A percentile compares a stretch with the other conserved stretches of the same genome.
Evolutionary conservation across 495 filamentous ascomycete genomes (phyloP).

Genomic region (Penicillium diatomitis): DNA sequence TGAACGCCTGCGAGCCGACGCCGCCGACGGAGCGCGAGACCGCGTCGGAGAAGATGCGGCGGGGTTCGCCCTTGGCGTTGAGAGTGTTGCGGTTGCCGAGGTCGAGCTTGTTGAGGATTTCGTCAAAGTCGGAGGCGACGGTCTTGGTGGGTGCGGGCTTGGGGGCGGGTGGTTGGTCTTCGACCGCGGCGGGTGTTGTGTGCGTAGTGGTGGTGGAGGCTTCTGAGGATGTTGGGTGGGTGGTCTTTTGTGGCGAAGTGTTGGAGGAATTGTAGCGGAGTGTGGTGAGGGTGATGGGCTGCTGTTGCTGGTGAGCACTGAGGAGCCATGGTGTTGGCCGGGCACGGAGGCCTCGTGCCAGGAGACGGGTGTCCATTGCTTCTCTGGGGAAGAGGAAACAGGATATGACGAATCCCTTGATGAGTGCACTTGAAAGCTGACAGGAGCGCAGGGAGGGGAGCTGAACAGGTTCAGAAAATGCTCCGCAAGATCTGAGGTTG

Average conservation of each 20-base stretch:
- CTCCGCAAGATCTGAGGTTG: no score
- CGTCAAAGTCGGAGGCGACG: constrained; percentile 24
- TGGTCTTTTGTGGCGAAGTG: constrained; percentile 2
- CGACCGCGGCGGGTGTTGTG: constrained; percentile 1
- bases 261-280: constrained; percentile 21
- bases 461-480: neutral
- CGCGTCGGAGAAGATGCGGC: constrained; percentile 9
- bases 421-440: no score
- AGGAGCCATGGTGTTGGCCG: constrained; percentile 22
- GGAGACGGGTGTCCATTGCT: constrained; percentile 27
- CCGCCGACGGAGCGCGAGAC: constrained; percentile 16
- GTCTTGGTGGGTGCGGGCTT: constrained; percentile 1
- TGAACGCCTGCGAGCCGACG: neutral
- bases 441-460: neutral
- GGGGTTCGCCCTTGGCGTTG: neutral
- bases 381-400: neutral
- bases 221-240: neutral
- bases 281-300: constrained; percentile 10
- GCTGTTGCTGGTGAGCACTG: constrained; percentile 14
- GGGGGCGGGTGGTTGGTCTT: constrained; percentile 2
- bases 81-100: constrained; percentile 18
- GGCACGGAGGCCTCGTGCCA: constrained; percentile 28
- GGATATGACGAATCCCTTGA: no score
- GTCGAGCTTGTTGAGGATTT: constrained; percentile 30
- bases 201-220: neutral